Evolutionary conservation across 208 protist species (phyloP).

Genomic region (Trypanosoma boissoni): DNA sequence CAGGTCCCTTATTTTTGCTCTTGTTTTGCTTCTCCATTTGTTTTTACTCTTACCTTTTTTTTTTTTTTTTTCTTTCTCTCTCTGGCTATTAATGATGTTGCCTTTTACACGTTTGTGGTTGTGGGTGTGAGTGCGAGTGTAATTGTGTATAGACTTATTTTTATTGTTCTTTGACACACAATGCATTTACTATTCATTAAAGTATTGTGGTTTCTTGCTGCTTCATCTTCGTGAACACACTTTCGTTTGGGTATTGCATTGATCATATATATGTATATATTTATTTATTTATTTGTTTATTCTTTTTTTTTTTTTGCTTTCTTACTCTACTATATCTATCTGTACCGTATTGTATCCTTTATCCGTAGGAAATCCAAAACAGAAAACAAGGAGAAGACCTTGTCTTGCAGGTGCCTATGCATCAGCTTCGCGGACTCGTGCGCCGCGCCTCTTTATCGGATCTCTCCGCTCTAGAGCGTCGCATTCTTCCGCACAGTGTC

Average conservation of each 20-base stretch:
- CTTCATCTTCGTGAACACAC: not conserved
- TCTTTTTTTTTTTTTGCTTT: not conserved
- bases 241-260: not conserved
- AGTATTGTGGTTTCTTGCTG: too few relatives aligned
- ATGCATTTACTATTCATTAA: too few relatives aligned
- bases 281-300: not conserved
- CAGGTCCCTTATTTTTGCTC: not conserved
- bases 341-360: not conserved
- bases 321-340: not conserved
- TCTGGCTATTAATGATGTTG: not conserved
- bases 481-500: constrained; percentile 18
- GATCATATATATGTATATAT: not conserved
- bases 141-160: too few relatives aligned
- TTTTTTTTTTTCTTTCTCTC: not conserved
- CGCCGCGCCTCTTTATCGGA: constrained; percentile 22
- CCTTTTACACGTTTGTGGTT: not conserved
- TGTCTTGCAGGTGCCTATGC: constrained; percentile 26
- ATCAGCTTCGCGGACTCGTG: constrained; percentile 58
- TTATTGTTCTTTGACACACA: too few relatives aligned
- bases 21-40: not conserved
- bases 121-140: too few relatives aligned
- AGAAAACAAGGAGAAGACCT: constrained; percentile 7
- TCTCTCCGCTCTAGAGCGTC: constrained; percentile 30
- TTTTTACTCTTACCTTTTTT: not conserved
- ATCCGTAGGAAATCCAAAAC: not conserved